These are phyloP conservation scores for Daedaleopsis nitida DNA, from an alignment of 768 basidiomycete genomes.

Conservation along the genomic window DNA sequence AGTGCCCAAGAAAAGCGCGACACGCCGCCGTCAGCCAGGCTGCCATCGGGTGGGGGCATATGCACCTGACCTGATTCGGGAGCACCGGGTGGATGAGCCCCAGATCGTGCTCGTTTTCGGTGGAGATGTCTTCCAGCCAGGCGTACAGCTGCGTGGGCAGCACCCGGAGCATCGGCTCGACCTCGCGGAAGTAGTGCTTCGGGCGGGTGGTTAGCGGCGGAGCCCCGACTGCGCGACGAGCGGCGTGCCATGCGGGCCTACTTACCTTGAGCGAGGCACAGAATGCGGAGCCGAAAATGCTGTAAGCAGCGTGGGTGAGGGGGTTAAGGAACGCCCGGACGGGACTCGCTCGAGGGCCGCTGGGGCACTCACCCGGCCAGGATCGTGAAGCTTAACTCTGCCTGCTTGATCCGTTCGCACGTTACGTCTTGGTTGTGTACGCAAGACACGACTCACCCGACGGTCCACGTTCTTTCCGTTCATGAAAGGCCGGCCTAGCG, in stretches of 20 bases:
- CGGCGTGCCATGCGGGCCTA: background rate
- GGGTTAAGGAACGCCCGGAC: background rate
- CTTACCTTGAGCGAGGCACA: constrained; percentile 30
- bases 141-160: constrained; percentile 27
- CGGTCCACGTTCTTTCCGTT: constrained; percentile 25
- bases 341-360: too few relatives aligned
- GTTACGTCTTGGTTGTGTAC: background rate
- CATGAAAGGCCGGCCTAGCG: constrained; percentile 24
- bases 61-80: constrained; percentile 23
- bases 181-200: constrained; percentile 29
- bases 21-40: background rate
- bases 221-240: background rate
- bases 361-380: constrained; percentile 23
- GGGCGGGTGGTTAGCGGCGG: too few relatives aligned
- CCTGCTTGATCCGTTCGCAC: constrained; percentile 9
- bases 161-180: constrained; percentile 25
- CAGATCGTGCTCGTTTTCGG: constrained; percentile 28
- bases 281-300: constrained; percentile 31
- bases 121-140: constrained; percentile 28
- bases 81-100: constrained; percentile 29
- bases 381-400: constrained; percentile 28
- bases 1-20: background rate
- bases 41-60: background rate
- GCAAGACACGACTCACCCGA: constrained; percentile 9
- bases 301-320: background rate